These are phyloP conservation scores for Leccinum discolor DNA, from an alignment of 1,284 basidiomycete genomes.

Conservation along the genomic window DNA sequence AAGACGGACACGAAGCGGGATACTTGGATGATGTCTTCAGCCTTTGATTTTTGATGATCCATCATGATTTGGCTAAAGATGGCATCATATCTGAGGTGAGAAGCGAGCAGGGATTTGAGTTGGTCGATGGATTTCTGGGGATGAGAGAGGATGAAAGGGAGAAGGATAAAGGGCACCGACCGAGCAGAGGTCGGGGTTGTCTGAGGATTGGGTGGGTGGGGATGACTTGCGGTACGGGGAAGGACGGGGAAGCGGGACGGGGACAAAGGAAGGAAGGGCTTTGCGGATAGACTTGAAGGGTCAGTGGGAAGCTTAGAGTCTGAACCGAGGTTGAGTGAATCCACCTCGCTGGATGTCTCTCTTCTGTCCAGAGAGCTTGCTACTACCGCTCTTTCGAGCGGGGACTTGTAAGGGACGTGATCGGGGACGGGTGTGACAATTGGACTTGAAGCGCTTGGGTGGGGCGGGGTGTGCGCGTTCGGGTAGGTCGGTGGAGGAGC, in stretches of 20 bases:
- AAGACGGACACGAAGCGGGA: constrained; percentile 23
- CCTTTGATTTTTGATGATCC: constrained; percentile 12
- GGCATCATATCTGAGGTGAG: constrained; percentile 13
- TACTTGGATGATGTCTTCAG: constrained; percentile 23
- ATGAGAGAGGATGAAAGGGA: not conserved
- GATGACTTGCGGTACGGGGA: constrained; percentile 2
- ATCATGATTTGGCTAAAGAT: constrained; percentile 16
- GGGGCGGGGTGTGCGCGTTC: constrained; percentile 34
- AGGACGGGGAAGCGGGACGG: constrained; percentile 5
- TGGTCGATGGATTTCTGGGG: constrained; percentile 23
- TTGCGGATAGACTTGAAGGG: constrained; percentile 19
- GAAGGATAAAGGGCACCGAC: constrained; percentile 3
- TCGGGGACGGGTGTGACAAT: constrained; percentile 37
- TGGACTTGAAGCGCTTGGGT: constrained; percentile 45
- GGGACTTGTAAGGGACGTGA: constrained; percentile 25
- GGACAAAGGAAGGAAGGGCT: not conserved
- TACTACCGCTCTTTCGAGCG: constrained; percentile 2
- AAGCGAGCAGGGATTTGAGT: constrained; percentile 17
- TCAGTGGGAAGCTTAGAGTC: constrained; percentile 5
- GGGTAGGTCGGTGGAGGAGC: constrained; percentile 42
- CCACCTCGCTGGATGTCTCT: constrained; percentile 28
- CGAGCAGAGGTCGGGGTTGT: constrained; percentile 18
- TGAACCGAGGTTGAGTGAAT: constrained; percentile 21
- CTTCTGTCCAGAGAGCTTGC: constrained; percentile 10
- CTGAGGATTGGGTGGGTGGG: constrained; percentile 4